Evolutionary conservation across 169 alveolate genomes (phyloP).

Genomic region (Babesia caballi): DNA sequence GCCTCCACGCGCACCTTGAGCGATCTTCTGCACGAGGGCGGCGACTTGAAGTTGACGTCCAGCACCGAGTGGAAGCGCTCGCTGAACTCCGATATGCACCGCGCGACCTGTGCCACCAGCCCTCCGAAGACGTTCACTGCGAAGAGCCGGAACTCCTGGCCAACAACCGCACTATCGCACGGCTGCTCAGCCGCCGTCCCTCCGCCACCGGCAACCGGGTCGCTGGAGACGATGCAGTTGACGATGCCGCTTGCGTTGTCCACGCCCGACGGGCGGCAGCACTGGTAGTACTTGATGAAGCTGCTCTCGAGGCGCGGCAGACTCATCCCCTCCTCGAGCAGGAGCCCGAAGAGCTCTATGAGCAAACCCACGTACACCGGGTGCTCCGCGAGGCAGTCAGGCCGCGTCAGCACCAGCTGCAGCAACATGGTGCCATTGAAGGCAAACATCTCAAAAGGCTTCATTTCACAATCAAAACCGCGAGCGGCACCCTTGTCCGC

Average conservation of each 20-base stretch:
- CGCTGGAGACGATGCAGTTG: constrained; percentile 7
- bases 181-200: background rate
- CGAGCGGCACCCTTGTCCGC: background rate
- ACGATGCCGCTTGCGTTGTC: background rate
- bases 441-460: constrained; percentile 27
- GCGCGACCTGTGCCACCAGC: constrained; percentile 24
- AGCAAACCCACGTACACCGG: constrained; percentile 33
- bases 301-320: background rate
- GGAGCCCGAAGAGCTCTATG: constrained; percentile 4
- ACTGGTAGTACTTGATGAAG: constrained; percentile 22
- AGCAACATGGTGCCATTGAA: constrained; percentile 23
- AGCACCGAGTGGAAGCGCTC: background rate
- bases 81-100: constrained; percentile 18
- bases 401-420: constrained; percentile 15
- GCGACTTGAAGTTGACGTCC: constrained; percentile 1
- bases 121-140: constrained; percentile 36
- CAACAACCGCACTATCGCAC: background rate
- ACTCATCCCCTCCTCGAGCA: background rate
- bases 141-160: constrained; percentile 28
- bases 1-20: constrained; percentile 6
- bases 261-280: background rate
- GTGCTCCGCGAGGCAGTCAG: constrained; percentile 14
- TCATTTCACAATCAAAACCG: background rate
- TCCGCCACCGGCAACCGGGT: background rate
- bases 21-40: background rate